Conservation (phyloP, 345 rosid genomes). For the Linum tenue region DNA sequence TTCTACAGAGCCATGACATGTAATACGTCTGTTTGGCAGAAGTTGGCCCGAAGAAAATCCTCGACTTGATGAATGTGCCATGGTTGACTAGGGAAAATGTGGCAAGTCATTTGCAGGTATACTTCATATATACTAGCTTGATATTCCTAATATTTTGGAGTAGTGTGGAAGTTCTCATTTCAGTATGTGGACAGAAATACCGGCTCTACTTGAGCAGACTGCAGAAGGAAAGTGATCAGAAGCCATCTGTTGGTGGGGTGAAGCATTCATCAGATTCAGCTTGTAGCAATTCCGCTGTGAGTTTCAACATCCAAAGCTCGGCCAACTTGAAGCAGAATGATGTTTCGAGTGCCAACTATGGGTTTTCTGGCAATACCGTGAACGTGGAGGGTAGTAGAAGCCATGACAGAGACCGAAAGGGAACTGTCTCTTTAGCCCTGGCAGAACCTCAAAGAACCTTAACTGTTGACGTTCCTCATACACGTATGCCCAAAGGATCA, state of each 20-base stretch:
- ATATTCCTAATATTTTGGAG: not conserved
- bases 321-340: conserved; percentile 30
- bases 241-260: conserved; percentile 33
- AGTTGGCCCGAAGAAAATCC: conserved; percentile 94
- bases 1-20: conserved; percentile 20
- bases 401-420: conserved; percentile 38
- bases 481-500: conserved; percentile 29
- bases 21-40: conserved; percentile 49
- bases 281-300: conserved; percentile 33
- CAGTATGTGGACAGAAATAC: conserved; percentile 57
- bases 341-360: conserved; percentile 23
- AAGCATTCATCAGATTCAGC: conserved; percentile 47
- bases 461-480: conserved; percentile 28
- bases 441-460: conserved; percentile 35
- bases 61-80: conserved; percentile 91
- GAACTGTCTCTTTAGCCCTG: conserved; percentile 28
- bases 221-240: conserved; percentile 58
- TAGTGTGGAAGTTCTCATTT: conserved; percentile 8
- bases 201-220: conserved; percentile 83
- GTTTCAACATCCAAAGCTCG: conserved; percentile 33
- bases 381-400: conserved; percentile 25
- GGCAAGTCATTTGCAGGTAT: conserved; percentile 94
- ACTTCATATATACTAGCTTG: not conserved
- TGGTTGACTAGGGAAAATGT: conserved; percentile 94
- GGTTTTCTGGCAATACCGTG: conserved; percentile 32